These are phyloP conservation scores for Hypoxylon intermedium DNA, from an alignment of 495 filamentous ascomycete species.

Conservation along the genomic window DNA sequence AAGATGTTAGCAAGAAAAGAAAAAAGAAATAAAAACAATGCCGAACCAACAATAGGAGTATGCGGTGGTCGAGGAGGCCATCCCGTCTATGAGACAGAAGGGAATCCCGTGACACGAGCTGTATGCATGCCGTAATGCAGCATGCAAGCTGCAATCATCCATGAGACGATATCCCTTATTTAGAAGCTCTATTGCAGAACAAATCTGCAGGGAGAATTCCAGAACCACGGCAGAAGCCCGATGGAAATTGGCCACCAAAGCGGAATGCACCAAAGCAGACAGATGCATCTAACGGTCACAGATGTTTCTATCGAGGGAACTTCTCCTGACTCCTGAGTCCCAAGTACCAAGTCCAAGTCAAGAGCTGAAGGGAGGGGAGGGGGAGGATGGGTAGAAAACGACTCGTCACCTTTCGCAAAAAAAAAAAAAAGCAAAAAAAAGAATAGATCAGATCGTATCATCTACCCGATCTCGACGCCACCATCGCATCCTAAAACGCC, in stretches of 20 bases:
- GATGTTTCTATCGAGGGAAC: slow-evolving; percentile 9
- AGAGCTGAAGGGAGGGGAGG: no score
- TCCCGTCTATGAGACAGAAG: not conserved
- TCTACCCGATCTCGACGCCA: slow-evolving; percentile 28
- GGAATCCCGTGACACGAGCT: slow-evolving; percentile 30
- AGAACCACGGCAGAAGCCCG: slow-evolving; percentile 28
- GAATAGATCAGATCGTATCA: slow-evolving; percentile 28
- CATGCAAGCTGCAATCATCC: slow-evolving; percentile 38
- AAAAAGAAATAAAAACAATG: not conserved
- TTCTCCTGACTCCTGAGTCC: no score
- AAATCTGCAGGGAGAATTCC: slow-evolving; percentile 26
- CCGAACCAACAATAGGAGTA: not conserved
- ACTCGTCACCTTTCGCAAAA: slow-evolving; percentile 29
- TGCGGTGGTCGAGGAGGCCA: not conserved
- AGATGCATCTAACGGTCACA: slow-evolving; percentile 2
- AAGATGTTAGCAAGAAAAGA: slow-evolving; percentile 10
- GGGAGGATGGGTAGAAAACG: not conserved
- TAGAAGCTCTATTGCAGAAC: slow-evolving; percentile 26
- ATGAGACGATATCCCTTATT: slow-evolving; percentile 22
- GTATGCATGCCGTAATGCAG: slow-evolving; percentile 40
- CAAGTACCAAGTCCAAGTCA: no score
- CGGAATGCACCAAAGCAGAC: slow-evolving; percentile 20
- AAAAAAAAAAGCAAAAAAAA: not conserved
- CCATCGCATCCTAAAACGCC: slow-evolving; percentile 16
- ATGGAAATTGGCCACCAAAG: not conserved